These are phyloP conservation scores for Ustulina deusta DNA, from an alignment of 2,329 filamentous ascomycete species.

Conservation along the genomic window DNA sequence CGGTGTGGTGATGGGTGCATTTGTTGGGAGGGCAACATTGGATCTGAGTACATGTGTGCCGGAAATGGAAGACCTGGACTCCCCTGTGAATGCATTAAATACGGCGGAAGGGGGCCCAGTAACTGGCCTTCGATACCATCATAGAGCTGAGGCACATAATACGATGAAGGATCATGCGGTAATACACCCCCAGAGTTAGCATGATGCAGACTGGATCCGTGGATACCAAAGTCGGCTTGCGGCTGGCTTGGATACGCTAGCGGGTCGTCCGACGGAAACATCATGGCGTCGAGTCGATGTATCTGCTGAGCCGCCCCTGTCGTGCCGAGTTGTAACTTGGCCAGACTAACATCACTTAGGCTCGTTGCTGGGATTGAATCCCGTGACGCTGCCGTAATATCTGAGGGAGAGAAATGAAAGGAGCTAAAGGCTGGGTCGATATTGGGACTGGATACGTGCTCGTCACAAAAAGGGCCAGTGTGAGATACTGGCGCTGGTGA, in stretches of 20 bases:
- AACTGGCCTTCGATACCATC: slow-evolving; percentile 80
- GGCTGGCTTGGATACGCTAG: slow-evolving; percentile 84
- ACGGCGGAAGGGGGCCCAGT: slow-evolving; percentile 77
- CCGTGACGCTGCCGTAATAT: slow-evolving; percentile 44
- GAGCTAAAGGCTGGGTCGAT: slow-evolving; percentile 42
- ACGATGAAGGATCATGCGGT: slow-evolving; percentile 56
- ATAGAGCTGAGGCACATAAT: slow-evolving; percentile 65
- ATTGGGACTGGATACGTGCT: slow-evolving; percentile 40
- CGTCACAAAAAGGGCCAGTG: slow-evolving; percentile 37
- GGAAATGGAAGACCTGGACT: slow-evolving; percentile 59
- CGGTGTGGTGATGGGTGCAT: slow-evolving; percentile 51
- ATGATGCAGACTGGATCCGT: slow-evolving; percentile 48
- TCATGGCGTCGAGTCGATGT: slow-evolving; percentile 79
- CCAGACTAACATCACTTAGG: slow-evolving; percentile 48
- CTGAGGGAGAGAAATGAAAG: slow-evolving; percentile 47
- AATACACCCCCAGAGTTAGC: slow-evolving; percentile 49
- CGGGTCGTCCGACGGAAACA: slow-evolving; percentile 83
- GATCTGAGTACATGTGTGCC: slow-evolving; percentile 59
- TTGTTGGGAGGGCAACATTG: slow-evolving; percentile 57
- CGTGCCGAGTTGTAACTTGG: slow-evolving; percentile 45
- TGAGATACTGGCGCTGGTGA: slow-evolving; percentile 39
- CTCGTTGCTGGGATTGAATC: slow-evolving; percentile 43
- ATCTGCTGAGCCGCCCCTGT: slow-evolving; percentile 60
- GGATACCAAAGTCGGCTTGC: slow-evolving; percentile 69
- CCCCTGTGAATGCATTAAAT: slow-evolving; percentile 69